Percentiles rank a stretch among this genome's conserved stretches.
Conservation (phyloP, 2,329 filamentous ascomycete genomes). For the Aspergillus piperis region DNA sequence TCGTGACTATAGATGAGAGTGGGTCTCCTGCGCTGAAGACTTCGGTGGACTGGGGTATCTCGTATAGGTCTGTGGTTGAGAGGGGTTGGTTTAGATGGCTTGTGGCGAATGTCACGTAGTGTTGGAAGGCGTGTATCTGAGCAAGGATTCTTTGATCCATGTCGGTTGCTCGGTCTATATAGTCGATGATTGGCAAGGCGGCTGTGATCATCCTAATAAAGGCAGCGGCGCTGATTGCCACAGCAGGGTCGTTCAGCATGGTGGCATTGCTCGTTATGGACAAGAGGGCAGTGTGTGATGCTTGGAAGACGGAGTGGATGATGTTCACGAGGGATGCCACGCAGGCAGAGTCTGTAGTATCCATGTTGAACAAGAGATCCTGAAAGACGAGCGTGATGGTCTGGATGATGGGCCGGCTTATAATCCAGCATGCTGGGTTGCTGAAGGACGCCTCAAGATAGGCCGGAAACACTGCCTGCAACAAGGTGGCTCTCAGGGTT, state of each 20-base stretch:
- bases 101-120: slow-evolving; percentile 40
- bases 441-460: slow-evolving; percentile 55
- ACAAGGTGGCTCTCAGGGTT: slow-evolving; percentile 53
- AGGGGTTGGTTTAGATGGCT: slow-evolving; percentile 28
- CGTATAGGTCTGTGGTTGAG: slow-evolving; percentile 11
- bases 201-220: slow-evolving; percentile 47
- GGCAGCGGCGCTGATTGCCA: slow-evolving; percentile 41
- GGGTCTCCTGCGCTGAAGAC: not conserved
- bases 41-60: not conserved
- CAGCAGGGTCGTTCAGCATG: slow-evolving; percentile 41
- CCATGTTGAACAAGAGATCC: slow-evolving; percentile 49
- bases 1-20: slow-evolving; percentile 1
- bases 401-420: slow-evolving; percentile 55
- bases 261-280: slow-evolving; percentile 35
- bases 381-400: slow-evolving; percentile 47
- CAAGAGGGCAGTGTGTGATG: slow-evolving; percentile 40
- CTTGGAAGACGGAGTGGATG: slow-evolving; percentile 42
- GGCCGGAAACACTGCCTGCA: slow-evolving; percentile 58
- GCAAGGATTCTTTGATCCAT: slow-evolving; percentile 26
- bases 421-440: slow-evolving; percentile 52
- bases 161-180: slow-evolving; percentile 44
- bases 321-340: slow-evolving; percentile 39
- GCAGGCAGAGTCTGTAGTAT: slow-evolving; percentile 43
- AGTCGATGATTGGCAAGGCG: slow-evolving; percentile 48
- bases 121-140: slow-evolving; percentile 42